A percentile compares a stretch with the other conserved stretches of the same genome.
phyloP scores from a whole-genome alignment of 805 yeast genomes.

The Wickerhamomyces xylosicus region DNA sequence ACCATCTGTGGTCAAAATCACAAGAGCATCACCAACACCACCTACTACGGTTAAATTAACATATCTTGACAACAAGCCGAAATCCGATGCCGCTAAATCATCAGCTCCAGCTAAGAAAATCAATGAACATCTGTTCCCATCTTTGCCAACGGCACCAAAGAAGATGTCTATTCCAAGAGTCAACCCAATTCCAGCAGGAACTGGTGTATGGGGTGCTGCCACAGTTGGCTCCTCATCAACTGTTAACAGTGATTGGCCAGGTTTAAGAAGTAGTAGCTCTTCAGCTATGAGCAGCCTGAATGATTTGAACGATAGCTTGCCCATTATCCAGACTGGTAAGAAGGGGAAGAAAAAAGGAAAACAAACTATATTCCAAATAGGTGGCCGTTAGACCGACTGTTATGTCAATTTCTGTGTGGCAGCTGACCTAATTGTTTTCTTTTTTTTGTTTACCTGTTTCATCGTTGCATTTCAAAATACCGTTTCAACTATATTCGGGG shows the following conservation, averaged over 20 bases:
- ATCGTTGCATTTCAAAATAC: no score
- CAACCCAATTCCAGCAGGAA: slow-evolving; percentile 34
- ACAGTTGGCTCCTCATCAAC: slow-evolving; percentile 10
- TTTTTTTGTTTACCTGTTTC: no score
- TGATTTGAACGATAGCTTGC: slow-evolving; percentile 12
- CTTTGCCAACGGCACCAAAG: slow-evolving; percentile 29
- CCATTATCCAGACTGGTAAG: slow-evolving; percentile 19
- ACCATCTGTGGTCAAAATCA: slow-evolving; percentile 6
- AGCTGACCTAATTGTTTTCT: no score
- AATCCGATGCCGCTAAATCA: slow-evolving; percentile 12
- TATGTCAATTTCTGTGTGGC: no score
- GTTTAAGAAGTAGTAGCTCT: slow-evolving; percentile 1
- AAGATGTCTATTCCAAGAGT: slow-evolving; percentile 47
- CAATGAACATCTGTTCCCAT: slow-evolving; percentile 34
- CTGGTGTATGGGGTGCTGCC: slow-evolving; percentile 23
- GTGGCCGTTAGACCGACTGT: slow-evolving; percentile 19
- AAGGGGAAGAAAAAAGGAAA: slow-evolving; percentile 33
- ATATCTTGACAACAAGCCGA: slow-evolving; percentile 13
- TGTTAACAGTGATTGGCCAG: neutral
- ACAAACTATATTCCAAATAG: slow-evolving; percentile 41
- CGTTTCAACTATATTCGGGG: no score
- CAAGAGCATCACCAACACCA: slow-evolving; percentile 12
- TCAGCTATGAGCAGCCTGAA: slow-evolving; percentile 11
- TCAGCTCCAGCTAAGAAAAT: slow-evolving; percentile 9
- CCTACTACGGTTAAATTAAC: slow-evolving; percentile 7